Evolutionary conservation across 78 protist species (phyloP), one percentile per base, ranked within the genome.

Genomic region (Dictyostelium citrinum): DNA sequence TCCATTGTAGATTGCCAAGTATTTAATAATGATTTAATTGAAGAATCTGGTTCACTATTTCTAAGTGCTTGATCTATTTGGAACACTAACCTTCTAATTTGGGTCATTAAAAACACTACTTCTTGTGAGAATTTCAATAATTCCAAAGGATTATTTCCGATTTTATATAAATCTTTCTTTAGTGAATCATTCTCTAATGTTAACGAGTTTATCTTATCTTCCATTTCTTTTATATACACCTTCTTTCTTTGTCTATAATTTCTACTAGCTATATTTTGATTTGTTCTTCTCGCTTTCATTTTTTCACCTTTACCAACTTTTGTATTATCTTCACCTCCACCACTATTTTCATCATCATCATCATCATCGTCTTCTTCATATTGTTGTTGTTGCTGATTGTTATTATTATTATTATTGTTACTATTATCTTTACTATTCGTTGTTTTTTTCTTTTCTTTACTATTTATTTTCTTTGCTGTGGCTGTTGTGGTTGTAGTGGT

Each of bases 181-280:
- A 86, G 46, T 77, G 85, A 20, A 61, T 86, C 92, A 86, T 86
- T 86, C 29, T 86, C 92, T 5, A 86, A 37, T 14, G 84, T 86
- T 3, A 86, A 22, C 33, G 79, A 83, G 46, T 64, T 75, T 22
- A 86, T 86, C 58, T 86, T 86, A 77, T 86, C 92, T 35, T 86
- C 92, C 92, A 86, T 86, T 55, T 86, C 92, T 46, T 86, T 86
- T 43, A 86, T 77, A 24, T 86, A 86, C 46, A 86, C 84, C 43
- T 86, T 86, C 78, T 86, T 86, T 77, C 92, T 86, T 64, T 86
- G 92, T 64, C 92, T 75, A 86, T 86, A 86, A 37, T 86, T 86
- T 77, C 92, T 86, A 45, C 84, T 77, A 2, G 92, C 92, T 41
- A 86, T 77, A 64, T 86, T 86, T 64, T 86, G 92, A 64, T 86